These are phyloP conservation scores for Camptophora hylomeconis DNA, from an alignment of 2,329 filamentous ascomycete species.

Conservation along the genomic window DNA sequence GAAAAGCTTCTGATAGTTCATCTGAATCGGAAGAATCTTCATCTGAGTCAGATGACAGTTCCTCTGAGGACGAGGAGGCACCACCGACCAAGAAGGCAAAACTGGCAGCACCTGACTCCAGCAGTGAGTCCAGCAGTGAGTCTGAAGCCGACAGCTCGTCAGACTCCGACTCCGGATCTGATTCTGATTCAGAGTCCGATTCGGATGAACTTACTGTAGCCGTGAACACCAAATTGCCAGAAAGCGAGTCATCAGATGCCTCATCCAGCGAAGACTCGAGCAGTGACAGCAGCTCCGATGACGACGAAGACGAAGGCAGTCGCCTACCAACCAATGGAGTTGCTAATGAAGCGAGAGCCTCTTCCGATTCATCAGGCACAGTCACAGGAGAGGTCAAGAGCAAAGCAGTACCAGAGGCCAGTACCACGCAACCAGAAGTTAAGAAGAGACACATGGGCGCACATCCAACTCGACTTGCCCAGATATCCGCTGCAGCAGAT, in stretches of 20 bases:
- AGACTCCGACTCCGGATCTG: constrained; percentile 22
- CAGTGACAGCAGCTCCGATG: constrained; percentile 18
- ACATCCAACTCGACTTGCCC: constrained; percentile 61
- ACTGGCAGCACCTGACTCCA: constrained; percentile 13
- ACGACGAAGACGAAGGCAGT: constrained; percentile 17
- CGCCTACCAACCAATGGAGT: neutral
- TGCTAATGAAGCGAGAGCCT: constrained; percentile 3
- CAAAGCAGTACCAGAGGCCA: neutral
- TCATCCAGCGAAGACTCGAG: constrained; percentile 17
- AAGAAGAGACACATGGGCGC: constrained; percentile 32
- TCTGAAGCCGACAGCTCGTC: constrained; percentile 18
- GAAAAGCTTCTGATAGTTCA: constrained; percentile 40
- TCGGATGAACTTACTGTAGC: constrained; percentile 4
- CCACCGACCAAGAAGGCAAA: constrained; percentile 43
- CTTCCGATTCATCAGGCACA: constrained; percentile 15
- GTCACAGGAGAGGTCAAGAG: constrained; percentile 9
- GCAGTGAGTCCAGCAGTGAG: constrained; percentile 1
- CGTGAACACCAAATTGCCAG: constrained; percentile 2
- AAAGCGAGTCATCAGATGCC: constrained; percentile 16
- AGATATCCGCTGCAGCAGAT: constrained; percentile 57
- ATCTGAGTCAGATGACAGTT: constrained; percentile 24
- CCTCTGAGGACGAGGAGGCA: constrained; percentile 26
- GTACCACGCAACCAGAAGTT: constrained; percentile 16
- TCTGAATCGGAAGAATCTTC: constrained; percentile 23
- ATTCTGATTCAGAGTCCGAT: constrained; percentile 23